Evolutionary conservation across 1,284 basidiomycete genomes (phyloP).

Genomic region (Ustilago vetiveriae): DNA sequence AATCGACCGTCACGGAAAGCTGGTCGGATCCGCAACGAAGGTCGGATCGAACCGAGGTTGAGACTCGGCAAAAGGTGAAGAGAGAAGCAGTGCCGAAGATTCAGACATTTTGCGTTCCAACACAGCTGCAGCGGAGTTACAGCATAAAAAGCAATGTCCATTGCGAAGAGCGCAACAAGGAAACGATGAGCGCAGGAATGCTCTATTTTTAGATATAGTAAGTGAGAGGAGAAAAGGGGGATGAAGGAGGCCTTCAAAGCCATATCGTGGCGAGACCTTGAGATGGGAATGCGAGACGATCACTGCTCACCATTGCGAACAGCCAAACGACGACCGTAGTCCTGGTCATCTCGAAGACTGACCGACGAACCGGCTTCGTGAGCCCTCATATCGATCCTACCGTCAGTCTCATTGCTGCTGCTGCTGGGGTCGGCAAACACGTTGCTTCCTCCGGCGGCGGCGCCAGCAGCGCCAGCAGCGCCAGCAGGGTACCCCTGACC

Average conservation of each 20-base stretch:
- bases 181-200: background rate
- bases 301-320: conserved; percentile 42
- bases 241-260: conserved; percentile 1
- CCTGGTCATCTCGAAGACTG: conserved; percentile 54
- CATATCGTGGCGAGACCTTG: conserved; percentile 1
- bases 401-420: conserved; percentile 52
- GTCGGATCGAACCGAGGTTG: background rate
- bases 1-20: no score
- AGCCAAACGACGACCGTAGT: conserved; percentile 51
- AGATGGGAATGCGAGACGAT: background rate
- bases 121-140: background rate
- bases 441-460: conserved; percentile 24
- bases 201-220: no score
- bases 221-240: background rate
- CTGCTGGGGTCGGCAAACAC: conserved; percentile 53
- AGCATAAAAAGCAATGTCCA: background rate
- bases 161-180: background rate
- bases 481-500: conserved; percentile 4
- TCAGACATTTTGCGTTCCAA: no score
- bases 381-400: conserved; percentile 44
- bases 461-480: background rate
- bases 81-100: no score
- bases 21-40: no score
- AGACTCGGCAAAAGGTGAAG: no score
- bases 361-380: conserved; percentile 38